phyloP scores from a whole-genome alignment of 2,329 filamentous ascomycete species.

The Rutstroemia sydowiana region DNA sequence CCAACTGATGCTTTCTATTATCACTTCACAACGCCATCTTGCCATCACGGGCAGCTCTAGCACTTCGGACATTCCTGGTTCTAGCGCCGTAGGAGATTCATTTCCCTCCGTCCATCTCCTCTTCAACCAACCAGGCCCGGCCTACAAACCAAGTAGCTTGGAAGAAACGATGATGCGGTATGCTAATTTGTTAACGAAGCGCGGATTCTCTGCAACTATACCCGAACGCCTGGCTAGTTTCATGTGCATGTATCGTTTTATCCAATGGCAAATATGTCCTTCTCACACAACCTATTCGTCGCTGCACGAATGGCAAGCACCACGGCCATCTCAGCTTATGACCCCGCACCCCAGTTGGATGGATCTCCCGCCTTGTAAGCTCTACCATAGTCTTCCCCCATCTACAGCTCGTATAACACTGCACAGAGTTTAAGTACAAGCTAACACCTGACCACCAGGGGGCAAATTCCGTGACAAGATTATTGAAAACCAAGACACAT shows the following conservation, averaged over 20 bases:
- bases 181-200: conserved; percentile 19
- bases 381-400: too few relatives aligned
- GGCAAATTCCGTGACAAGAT: conserved; percentile 30
- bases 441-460: too few relatives aligned
- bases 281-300: conserved; percentile 14
- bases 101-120: conserved; percentile 26
- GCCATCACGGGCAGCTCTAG: conserved; percentile 1
- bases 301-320: conserved; percentile 20
- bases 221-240: conserved; percentile 27
- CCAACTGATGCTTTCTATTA: conserved; percentile 25
- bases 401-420: too few relatives aligned
- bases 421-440: too few relatives aligned
- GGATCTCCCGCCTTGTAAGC: conserved; percentile 30
- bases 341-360: conserved; percentile 29
- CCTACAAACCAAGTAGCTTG: conserved; percentile 16
- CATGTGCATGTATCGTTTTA: conserved; percentile 29
- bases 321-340: conserved; percentile 24
- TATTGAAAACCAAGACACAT: conserved; percentile 31
- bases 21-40: conserved; percentile 24
- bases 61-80: conserved; percentile 14
- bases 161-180: conserved; percentile 26
- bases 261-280: conserved; percentile 24
- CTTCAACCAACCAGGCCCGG: conserved; percentile 21
- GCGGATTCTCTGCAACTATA: conserved; percentile 22
- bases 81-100: conserved; percentile 18